Base-by-base conservation (phyloP, 2,329 filamentous ascomycete species). In the Elsinoe australis region DNA sequence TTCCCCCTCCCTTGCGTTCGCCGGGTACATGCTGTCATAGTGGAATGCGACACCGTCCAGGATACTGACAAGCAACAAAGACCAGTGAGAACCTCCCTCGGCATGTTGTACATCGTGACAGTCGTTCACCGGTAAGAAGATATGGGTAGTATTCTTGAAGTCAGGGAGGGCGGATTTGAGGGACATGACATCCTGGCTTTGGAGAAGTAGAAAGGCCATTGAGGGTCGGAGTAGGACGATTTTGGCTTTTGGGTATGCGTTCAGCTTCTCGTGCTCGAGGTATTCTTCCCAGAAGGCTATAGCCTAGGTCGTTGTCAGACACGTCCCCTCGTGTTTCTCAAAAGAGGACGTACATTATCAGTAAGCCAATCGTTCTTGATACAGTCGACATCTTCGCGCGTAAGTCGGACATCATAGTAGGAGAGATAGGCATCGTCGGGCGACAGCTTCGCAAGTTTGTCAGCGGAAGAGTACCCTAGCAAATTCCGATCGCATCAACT, bases 261-360 rank as follows among this genome's bases (percentile, higher is more conserved):
- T 72, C 21, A 98, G 81, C 52, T 87, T 82, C 71, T 96, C 90
- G 53, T 82, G 86, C 67, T 98, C 92, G 55, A 98, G 80, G 64
- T 85, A 89, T 69, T 96, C 90, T 75, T 96, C 86, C 90, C 92
- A 98, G 64, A 98, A 96, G 44, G 87, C 83, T 56, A 98, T 96
- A 58, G 88, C 89, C 85, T 90, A 46, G 15, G 14, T 22, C 19
- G 4, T 8, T 41, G 26, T 44, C 36, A 35, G 39, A 15, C 8
- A 15, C 5, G 17, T 17, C 17, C 4, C 22, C 9, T 12, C 17
- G 3, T 2, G 6, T 29, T 19, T 14, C 14, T 22, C 26, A 29
- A 29, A 29, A 17, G 24, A 2, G 12, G 8, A 18, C 14, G 56
- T 72, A 89, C 86, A 71, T 95, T 95, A 65, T 98, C 92, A 34